phyloP scores from a whole-genome alignment of 2,329 filamentous ascomycete genomes.

The Colletotrichum magnum region DNA sequence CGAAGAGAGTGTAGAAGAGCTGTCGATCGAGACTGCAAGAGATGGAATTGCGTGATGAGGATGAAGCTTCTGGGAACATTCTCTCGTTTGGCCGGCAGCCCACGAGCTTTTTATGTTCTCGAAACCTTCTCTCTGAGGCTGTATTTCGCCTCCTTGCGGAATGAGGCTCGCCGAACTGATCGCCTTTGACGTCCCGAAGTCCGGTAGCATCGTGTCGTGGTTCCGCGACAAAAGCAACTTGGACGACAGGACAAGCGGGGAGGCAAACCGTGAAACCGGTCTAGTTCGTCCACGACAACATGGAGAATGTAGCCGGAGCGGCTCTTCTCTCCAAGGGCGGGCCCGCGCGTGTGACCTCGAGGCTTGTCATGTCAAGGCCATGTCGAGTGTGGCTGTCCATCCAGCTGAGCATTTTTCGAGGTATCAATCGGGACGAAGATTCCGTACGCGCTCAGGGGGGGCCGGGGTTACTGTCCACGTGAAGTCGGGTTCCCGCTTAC shows the following conservation, averaged over 20 bases:
- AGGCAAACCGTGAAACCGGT: not conserved
- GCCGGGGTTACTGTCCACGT: conserved; percentile 6
- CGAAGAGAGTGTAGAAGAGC: not conserved
- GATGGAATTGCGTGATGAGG: conserved; percentile 2
- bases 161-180: conserved; percentile 28
- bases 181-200: not conserved
- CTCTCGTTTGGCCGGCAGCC: not conserved
- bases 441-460: conserved; percentile 2
- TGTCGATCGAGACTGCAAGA: not conserved
- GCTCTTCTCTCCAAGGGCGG: not conserved
- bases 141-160: not conserved
- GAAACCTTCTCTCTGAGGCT: not conserved
- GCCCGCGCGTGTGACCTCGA: not conserved
- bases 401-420: not conserved
- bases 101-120: conserved; percentile 24
- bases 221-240: conserved; percentile 5
- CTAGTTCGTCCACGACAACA: not conserved
- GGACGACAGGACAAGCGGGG: not conserved
- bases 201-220: conserved; percentile 9
- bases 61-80: not conserved
- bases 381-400: too few relatives aligned
- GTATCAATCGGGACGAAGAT: conserved; percentile 10
- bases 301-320: not conserved
- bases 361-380: too few relatives aligned
- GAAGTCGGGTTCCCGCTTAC: not conserved